Base-by-base conservation (phyloP, 2,329 filamentous ascomycete genomes). In the Botryotinia globosa region DNA sequence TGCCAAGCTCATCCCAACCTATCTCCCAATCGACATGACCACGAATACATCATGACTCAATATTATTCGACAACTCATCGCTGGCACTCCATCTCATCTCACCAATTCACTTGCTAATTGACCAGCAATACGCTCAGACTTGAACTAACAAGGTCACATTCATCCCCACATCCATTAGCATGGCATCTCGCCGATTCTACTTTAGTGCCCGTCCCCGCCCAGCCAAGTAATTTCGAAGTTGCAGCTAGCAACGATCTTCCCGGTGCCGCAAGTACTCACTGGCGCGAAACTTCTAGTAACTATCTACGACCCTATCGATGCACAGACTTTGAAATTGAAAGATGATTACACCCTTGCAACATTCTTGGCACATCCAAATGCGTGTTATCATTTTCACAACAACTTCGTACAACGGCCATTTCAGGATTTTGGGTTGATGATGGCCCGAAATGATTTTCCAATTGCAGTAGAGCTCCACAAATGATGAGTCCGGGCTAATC, bases 51-150 rank as follows among this genome's bases (percentile, higher is more conserved):
- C 44, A 65, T 48, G 62, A 14, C 62, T 54, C 65, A 7, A 67
- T 56, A 32, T 67, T 10, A 67, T 67, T 56, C 48, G 65, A 56
- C 65, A 67, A 54, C 48, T 42, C 65, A 56, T 67, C 65, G n/a
- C 29, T 56, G 34, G 25, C 34, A 56, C 42, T 48, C 4, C 37
- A 42, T 56, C 18, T 67, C 37, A 56, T 68, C 65, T 68, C 48
- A 56, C 48, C 32, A 56, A 42, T 56, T 42, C 22, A 37, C 22
- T 18, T 67, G 29, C 16, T 39, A 29, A 37, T 42, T 25, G 42
- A 34, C 20, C 25, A 42, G 56, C 25, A 39, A 56, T 54, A 56
- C 65, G 65, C 48, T 68, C 48, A 42, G 25, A 68, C 37, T 56
- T 56, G 37, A 37, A 18, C 51, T 42, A 56, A 25, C n/a, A 68